These are phyloP conservation scores for Trichomonas vaginalis DNA, from an alignment of 208 protist genomes.

Conservation along the genomic window DNA sequence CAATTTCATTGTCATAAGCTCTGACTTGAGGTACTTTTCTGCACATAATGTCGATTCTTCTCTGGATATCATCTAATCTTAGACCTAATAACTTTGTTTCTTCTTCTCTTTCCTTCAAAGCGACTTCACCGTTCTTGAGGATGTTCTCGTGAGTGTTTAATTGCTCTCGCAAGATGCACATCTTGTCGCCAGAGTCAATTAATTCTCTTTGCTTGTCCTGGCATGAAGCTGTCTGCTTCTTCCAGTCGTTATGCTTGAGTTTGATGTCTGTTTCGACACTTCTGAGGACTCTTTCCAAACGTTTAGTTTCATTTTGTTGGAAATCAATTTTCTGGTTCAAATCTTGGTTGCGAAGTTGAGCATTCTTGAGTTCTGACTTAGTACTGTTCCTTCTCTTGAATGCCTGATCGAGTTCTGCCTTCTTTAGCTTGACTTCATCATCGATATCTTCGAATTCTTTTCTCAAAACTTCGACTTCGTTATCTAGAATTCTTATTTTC, in stretches of 20 bases:
- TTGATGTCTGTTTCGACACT: not conserved
- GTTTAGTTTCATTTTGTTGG: not conserved
- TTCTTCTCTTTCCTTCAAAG: not conserved
- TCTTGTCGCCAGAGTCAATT: not conserved
- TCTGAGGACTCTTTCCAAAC: not conserved
- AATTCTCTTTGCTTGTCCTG: not conserved
- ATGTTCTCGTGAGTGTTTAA: not conserved
- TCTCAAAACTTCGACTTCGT: not conserved
- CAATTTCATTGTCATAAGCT: not conserved
- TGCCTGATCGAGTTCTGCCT: not conserved
- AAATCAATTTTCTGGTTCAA: not conserved
- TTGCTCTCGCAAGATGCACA: not conserved
- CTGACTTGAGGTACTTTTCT: not conserved
- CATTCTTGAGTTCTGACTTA: not conserved
- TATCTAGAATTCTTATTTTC: not conserved
- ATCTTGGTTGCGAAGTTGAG: not conserved
- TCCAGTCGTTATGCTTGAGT: not conserved
- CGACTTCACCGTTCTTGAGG: not conserved
- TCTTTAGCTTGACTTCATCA: not conserved
- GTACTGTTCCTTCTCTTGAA: not conserved
- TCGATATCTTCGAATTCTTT: not conserved
- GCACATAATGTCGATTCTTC: not conserved
- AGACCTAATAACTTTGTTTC: not conserved
- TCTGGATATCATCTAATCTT: not conserved
- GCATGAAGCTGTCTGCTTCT: not conserved